Evolutionary conservation across 75 land plant species (phyloP).

Genomic region (Sequoia sempervirens): DNA sequence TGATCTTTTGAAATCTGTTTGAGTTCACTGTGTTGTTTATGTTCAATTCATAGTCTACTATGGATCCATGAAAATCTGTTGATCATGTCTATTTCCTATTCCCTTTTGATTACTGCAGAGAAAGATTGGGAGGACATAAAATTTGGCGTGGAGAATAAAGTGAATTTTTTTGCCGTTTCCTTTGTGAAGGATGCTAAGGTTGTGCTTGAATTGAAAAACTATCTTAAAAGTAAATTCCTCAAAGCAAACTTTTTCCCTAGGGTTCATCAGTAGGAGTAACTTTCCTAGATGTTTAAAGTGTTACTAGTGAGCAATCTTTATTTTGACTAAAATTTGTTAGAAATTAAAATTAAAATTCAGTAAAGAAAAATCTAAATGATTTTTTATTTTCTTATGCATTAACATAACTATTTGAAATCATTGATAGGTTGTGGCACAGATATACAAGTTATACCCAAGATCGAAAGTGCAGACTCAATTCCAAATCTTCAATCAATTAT

Average conservation of each 20-base stretch:
- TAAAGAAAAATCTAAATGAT: neutral
- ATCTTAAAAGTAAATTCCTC: constrained; percentile 54
- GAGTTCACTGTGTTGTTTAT: neutral
- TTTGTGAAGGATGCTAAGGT: constrained; percentile 96
- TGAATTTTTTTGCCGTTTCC: constrained; percentile 92
- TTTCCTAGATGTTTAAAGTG: neutral
- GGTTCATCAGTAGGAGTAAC: neutral
- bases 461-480: constrained; percentile 96
- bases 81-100: neutral
- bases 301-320: neutral
- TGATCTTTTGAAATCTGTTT: neutral
- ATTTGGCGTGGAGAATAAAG: constrained; percentile 92
- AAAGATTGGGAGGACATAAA: constrained; percentile 99
- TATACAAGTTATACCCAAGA: constrained; percentile 89
- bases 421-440: constrained; percentile 63
- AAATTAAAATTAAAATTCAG: neutral
- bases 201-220: constrained; percentile 91
- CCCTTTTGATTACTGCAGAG: constrained; percentile 34
- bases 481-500: constrained; percentile 90
- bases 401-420: neutral
- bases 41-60: neutral
- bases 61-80: neutral
- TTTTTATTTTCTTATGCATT: neutral
- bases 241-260: neutral
- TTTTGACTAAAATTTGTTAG: neutral